Conservation (phyloP, 768 basidiomycete genomes). For the Termitomyces sp. region DNA sequence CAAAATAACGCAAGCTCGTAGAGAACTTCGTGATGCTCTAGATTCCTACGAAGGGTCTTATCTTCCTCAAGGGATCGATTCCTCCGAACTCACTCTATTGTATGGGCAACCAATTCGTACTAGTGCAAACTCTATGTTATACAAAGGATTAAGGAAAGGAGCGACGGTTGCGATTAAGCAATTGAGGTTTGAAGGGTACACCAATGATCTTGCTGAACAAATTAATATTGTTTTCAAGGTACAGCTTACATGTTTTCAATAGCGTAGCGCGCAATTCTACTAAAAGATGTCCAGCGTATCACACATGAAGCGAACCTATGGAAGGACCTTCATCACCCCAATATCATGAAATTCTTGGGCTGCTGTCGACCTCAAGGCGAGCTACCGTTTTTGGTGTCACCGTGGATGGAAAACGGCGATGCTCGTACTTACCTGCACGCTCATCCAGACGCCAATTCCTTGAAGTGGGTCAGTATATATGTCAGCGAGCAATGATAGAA, state of each 20-base stretch:
- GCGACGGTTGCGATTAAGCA: neutral
- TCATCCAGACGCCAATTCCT: neutral
- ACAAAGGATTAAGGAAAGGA: neutral
- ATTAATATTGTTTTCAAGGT: neutral
- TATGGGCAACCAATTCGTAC: neutral
- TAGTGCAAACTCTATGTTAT: neutral
- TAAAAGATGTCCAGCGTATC: neutral
- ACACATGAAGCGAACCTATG: neutral
- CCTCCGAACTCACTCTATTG: neutral
- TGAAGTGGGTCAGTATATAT: neutral
- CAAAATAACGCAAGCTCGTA: neutral
- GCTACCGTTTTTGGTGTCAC: neutral
- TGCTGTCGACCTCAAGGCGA: neutral
- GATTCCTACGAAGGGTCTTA: neutral
- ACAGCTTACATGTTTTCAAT: neutral
- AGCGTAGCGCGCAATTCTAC: neutral
- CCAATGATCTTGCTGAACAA: neutral
- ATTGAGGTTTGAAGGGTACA: neutral
- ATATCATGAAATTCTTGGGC: neutral
- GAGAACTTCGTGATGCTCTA: neutral
- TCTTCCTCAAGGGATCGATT: neutral
- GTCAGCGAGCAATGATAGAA: neutral
- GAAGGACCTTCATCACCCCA: neutral
- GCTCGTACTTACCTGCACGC: neutral
- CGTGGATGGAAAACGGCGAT: neutral